Conservation (phyloP, 1,139 yeast species). For the Yamadazyma epiphylla region DNA sequence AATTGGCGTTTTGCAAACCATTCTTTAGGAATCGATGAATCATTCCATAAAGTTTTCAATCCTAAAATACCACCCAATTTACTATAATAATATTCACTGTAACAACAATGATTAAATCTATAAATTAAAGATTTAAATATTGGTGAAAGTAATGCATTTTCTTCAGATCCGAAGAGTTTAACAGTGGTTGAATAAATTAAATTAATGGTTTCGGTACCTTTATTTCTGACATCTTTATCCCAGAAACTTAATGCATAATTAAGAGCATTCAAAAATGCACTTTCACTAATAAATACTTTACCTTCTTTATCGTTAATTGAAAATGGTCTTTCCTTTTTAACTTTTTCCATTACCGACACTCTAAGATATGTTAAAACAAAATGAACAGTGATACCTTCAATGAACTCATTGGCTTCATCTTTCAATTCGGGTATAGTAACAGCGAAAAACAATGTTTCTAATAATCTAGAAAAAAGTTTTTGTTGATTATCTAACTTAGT, state of each 20-base stretch:
- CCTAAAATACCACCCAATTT: conserved; percentile 92
- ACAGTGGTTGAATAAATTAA: conserved; percentile 60
- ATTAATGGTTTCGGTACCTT: conserved; percentile 67
- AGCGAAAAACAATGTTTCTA: conserved; percentile 72
- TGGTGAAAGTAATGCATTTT: conserved; percentile 67
- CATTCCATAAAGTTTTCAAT: conserved; percentile 65
- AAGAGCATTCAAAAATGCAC: conserved; percentile 69
- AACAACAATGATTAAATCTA: conserved; percentile 85
- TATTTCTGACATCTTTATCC: conserved; percentile 61
- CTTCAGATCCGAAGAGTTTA: conserved; percentile 62
- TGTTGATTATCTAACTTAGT: conserved; percentile 57
- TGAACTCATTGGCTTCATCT: conserved; percentile 60
- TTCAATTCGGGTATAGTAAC: conserved; percentile 72
- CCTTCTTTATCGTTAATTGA: conserved; percentile 82
- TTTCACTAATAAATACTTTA: conserved; percentile 62
- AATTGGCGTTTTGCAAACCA: conserved; percentile 80
- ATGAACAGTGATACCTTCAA: conserved; percentile 72
- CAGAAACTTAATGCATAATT: conserved; percentile 80
- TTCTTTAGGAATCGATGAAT: conserved; percentile 59
- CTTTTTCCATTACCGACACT: conserved; percentile 65
- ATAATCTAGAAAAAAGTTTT: conserved; percentile 52
- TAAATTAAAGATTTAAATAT: conserved; percentile 74
- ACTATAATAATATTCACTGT: conserved; percentile 78
- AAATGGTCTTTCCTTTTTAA: conserved; percentile 68
- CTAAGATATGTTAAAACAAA: conserved; percentile 75